Percentiles rank a stretch among this genome's conserved stretches.
These are phyloP conservation scores for Davidsoniella virescens DNA, from an alignment of 2,329 filamentous ascomycete species.

Conservation along the genomic window DNA sequence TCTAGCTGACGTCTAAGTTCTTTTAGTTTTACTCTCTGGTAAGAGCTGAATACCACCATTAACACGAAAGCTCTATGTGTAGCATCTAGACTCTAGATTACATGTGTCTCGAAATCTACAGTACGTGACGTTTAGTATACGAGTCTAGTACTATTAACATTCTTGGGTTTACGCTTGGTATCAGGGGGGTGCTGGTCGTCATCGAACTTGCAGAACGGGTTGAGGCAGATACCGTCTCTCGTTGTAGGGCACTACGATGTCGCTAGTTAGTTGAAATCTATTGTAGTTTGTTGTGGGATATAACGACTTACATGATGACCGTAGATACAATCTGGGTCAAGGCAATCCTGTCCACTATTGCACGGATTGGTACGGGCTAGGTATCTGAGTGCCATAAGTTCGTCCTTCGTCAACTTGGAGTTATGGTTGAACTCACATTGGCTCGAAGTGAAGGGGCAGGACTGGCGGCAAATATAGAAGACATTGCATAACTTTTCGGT, in stretches of 20 bases:
- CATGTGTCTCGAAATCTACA: no score
- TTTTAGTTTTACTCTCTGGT: no score
- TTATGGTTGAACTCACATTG: conserved; percentile 41
- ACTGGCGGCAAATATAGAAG: conserved; percentile 41
- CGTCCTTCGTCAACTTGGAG: conserved; percentile 35
- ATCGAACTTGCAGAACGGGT: conserved; percentile 4
- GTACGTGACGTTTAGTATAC: no score
- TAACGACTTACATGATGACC: conserved; percentile 39
- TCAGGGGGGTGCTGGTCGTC: conserved; percentile 3
- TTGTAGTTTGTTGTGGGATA: not conserved
- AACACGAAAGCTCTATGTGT: no score
- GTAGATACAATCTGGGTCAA: conserved; percentile 42
- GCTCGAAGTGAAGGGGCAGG: conserved; percentile 34
- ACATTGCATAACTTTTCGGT: conserved; percentile 45
- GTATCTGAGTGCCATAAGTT: conserved; percentile 38
- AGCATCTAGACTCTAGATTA: no score
- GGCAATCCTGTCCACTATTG: conserved; percentile 39
- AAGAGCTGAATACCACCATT: no score
- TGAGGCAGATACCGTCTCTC: conserved; percentile 31
- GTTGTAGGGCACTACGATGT: conserved; percentile 34
- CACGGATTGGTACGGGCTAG: conserved; percentile 43
- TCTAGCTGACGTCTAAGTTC: no score
- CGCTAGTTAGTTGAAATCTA: conserved; percentile 6
- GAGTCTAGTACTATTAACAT: no score
- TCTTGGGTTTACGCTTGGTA: not conserved